These are phyloP conservation scores for Penicillium desertorum DNA, from an alignment of 495 filamentous ascomycete genomes.

Conservation along the genomic window DNA sequence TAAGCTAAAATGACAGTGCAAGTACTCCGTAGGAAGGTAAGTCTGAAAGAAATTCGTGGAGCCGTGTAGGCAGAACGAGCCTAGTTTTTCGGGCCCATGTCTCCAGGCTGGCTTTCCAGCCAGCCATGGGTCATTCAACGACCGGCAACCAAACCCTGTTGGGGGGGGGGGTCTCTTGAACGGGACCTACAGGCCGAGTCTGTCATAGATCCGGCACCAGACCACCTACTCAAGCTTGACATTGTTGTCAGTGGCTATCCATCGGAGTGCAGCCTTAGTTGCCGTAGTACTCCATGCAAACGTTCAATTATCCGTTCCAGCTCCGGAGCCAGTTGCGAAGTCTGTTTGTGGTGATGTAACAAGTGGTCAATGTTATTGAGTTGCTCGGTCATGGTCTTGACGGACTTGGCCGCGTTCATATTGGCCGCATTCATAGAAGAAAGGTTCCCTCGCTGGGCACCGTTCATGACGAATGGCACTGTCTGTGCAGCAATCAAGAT, in stretches of 20 bases:
- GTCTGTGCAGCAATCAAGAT: neutral
- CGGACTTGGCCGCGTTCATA: no score
- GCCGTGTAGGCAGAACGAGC: no score
- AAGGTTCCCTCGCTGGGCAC: no score
- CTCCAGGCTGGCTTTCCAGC: constrained; percentile 20
- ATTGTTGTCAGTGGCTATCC: neutral
- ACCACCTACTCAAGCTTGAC: neutral
- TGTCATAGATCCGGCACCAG: neutral
- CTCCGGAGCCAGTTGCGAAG: neutral
- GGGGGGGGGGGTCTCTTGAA: no score
- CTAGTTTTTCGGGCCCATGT: neutral
- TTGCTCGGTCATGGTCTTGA: neutral
- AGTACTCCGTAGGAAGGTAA: no score
- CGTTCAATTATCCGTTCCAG: neutral
- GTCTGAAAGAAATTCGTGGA: no score
- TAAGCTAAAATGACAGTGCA: no score
- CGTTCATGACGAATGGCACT: neutral
- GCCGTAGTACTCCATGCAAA: no score
- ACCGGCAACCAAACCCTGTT: neutral
- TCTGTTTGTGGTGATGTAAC: neutral
- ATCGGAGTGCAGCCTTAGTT: no score
- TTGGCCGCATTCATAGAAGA: no score
- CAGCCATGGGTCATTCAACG: constrained; percentile 8
- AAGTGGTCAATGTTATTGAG: neutral
- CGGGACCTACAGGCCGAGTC: neutral